Evolutionary conservation across 208 protist genomes (phyloP).

Genomic region (Leishmania martiniquensis): DNA sequence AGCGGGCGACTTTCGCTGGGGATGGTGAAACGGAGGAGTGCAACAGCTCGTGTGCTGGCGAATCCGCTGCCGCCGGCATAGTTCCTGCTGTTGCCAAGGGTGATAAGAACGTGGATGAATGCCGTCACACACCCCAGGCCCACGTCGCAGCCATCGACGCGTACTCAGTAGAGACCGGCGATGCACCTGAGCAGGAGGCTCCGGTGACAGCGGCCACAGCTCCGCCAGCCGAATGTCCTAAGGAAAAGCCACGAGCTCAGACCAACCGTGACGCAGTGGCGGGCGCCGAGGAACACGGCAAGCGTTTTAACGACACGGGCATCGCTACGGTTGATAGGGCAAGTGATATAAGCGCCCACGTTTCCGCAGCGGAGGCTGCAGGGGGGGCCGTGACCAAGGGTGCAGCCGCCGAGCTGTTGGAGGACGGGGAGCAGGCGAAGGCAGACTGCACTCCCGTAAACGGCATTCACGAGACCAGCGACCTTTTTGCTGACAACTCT

Average conservation of each 20-base stretch:
- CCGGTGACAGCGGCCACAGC: background rate
- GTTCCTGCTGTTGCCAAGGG: too few relatives aligned
- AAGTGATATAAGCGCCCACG: too few relatives aligned
- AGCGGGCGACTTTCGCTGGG: background rate
- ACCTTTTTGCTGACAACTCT: too few relatives aligned
- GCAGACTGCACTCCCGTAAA: background rate
- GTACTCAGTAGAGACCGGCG: background rate
- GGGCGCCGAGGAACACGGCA: background rate
- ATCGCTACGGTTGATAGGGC: background rate
- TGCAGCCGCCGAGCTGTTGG: background rate
- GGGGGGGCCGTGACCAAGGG: background rate
- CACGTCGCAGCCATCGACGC: background rate
- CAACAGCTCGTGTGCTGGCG: background rate
- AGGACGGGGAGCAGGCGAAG: background rate
- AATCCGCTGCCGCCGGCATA: background rate
- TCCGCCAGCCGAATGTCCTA: background rate
- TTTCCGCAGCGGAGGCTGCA: background rate
- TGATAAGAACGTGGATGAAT: background rate
- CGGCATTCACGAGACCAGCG: background rate
- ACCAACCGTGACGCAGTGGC: background rate
- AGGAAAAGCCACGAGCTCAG: background rate
- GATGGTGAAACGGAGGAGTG: background rate
- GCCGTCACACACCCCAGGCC: background rate
- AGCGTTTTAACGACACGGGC: background rate
- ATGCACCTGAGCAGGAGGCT: background rate